Evolutionary conservation across 164 flowering plant species (phyloP), one percentile per base, ranked within the genome.

Genomic region (Warburgia ugandensis): DNA sequence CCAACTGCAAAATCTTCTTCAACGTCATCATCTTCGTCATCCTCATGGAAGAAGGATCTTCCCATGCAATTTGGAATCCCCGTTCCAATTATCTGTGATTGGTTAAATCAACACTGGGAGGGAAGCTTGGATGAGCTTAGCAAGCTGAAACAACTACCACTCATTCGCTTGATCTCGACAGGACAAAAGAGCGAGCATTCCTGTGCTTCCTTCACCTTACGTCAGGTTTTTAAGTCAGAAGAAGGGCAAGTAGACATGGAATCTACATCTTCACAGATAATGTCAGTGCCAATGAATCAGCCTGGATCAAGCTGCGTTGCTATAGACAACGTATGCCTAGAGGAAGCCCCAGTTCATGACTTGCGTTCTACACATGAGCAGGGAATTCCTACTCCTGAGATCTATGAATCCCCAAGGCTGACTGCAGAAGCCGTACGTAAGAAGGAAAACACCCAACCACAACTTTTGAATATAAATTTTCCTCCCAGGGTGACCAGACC

Each of bases 81-180:
- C 3, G 75, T 92, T 25, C 96, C 97, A 19, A 63, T 88, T 26
- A 84, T 88, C 43, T 81, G 80, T 64, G 91, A 88, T 62, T 92
- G 99, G 99, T 74, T 92, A 54, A 80, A 77, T 67, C 95, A 86
- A 67, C 96, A 92, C 33, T 92, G 99, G 99, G 99, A 88, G 54
- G 99, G 95, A 25, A 86, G 76, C 63, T 83, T 88, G 37, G 97
- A 91, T 62, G 98, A 92, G 32, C 84, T 77, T 53, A 85, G 66
- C 74, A 92, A 86, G 57, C 96, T 96, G 11, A 91, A 77, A 56
- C n/a, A n/a, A n/a, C 38, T 87, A 40, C 98, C 96, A 7, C 56
- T 91, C 30, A 80, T 83, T 13, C 70, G 96, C 52, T 68, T 91
- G 68, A 81, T 83, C 83, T 91, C 98, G 20, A 46, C 86, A 8